Percentiles rank a stretch among this genome's conserved stretches.
These are phyloP conservation scores for Mortierella polycephala DNA, from an alignment of 371 early-diverging fungal species.

Conservation along the genomic window DNA sequence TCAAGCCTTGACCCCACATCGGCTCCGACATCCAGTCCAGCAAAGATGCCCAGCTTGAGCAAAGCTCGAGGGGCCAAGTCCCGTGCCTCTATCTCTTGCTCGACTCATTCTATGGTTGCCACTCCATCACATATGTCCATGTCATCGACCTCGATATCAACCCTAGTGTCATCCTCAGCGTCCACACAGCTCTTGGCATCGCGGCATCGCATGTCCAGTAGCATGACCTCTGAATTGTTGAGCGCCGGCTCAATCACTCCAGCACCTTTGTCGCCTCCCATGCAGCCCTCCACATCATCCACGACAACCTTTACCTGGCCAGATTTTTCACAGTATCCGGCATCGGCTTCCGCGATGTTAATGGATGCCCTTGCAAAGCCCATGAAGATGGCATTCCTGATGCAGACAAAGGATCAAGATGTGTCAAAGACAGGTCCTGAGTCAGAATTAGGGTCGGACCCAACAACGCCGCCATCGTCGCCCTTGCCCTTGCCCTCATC, in stretches of 20 bases:
- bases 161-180: neutral
- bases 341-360: neutral
- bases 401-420: neutral
- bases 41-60: slow-evolving; percentile 8
- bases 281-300: neutral
- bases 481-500: too few relatives aligned
- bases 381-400: neutral
- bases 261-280: neutral
- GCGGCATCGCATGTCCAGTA: neutral
- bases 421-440: too few relatives aligned
- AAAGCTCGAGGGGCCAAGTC: slow-evolving; percentile 31
- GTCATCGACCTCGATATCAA: slow-evolving; percentile 49
- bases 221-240: neutral
- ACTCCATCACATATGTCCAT: slow-evolving; percentile 19
- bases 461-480: too few relatives aligned
- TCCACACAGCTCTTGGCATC: neutral
- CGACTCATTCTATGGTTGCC: slow-evolving; percentile 18
- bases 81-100: slow-evolving; percentile 36
- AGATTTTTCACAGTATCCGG: neutral
- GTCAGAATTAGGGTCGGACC: too few relatives aligned
- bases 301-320: neutral
- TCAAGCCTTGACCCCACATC: neutral
- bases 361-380: neutral
- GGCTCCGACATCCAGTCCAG: neutral
- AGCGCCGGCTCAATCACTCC: neutral